Percentiles rank a stretch among this genome's conserved stretches.
Evolutionary conservation across 441 rosid species (phyloP).

Genomic region (Erysimum cheiri): DNA sequence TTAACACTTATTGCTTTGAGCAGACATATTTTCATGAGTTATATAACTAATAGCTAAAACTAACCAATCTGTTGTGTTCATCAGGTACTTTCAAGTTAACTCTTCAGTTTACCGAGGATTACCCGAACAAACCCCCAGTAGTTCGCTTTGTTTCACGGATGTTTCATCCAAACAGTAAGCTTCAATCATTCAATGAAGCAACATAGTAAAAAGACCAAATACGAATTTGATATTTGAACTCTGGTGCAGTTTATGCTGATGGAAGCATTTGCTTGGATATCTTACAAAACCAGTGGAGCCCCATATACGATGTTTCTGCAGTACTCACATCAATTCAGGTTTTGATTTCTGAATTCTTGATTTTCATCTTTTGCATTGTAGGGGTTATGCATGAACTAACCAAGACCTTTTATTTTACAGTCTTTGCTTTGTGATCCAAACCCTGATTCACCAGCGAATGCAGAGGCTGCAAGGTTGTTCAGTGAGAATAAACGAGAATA

Average conservation of each 20-base stretch:
- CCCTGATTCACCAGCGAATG: constrained; percentile 42
- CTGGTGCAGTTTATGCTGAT: constrained; percentile 64
- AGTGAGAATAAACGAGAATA: constrained; percentile 41
- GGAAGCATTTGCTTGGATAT: constrained; percentile 76
- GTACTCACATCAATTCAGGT: constrained; percentile 78
- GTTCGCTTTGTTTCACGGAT: constrained; percentile 80
- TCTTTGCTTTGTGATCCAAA: constrained; percentile 43
- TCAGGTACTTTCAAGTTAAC: constrained; percentile 79
- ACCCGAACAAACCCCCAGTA: constrained; percentile 77
- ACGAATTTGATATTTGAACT: constrained; percentile 4
- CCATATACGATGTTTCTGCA: constrained; percentile 67
- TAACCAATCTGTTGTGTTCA: constrained; percentile 1
- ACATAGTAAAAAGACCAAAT: neutral
- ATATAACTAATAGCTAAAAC: neutral
- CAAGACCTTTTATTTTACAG: neutral
- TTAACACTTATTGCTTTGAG: neutral
- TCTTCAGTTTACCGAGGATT: constrained; percentile 71
- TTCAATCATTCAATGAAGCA: neutral
- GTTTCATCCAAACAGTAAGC: constrained; percentile 85
- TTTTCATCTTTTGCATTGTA: neutral
- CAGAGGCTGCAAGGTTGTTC: constrained; percentile 46
- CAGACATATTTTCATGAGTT: neutral
- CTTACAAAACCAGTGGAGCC: constrained; percentile 77
- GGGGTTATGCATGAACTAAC: constrained; percentile 16
- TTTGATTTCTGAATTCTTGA: neutral